Percentiles rank a stretch among this genome's conserved stretches.
Conservation (phyloP, 495 filamentous ascomycete species). For the Talaromyces borbonicus region DNA sequence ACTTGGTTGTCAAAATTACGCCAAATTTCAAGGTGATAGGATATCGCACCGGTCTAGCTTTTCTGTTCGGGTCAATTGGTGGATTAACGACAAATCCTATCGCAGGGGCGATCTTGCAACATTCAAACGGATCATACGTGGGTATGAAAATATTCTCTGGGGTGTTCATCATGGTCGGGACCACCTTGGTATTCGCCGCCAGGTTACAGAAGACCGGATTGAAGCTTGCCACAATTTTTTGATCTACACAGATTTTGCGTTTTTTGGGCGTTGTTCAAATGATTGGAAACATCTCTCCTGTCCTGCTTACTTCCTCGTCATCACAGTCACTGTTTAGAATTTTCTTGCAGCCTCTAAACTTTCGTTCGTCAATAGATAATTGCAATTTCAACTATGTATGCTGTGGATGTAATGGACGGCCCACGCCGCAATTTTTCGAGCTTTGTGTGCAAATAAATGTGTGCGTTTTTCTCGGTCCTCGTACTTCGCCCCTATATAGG, state of each 20-base stretch:
- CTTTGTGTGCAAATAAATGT: no score
- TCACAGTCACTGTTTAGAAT: no score
- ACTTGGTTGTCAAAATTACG: conserved; percentile 21
- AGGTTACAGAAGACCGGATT: neutral
- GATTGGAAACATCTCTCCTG: no score
- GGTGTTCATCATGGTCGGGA: conserved; percentile 11
- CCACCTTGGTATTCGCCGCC: conserved; percentile 33
- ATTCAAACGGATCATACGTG: conserved; percentile 10
- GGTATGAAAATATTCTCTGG: conserved; percentile 20
- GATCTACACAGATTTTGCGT: neutral
- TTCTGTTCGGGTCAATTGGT: conserved; percentile 14
- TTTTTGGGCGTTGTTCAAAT: neutral
- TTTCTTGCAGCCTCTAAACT: no score
- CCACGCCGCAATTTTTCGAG: no score
- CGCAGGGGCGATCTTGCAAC: conserved; percentile 36
- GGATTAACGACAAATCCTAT: conserved; percentile 55
- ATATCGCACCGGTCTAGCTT: conserved; percentile 15
- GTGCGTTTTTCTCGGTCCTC: no score
- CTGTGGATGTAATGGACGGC: no score
- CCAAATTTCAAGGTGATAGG: conserved; percentile 15
- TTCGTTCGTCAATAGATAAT: no score
- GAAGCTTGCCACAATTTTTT: neutral
- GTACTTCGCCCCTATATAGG: no score
- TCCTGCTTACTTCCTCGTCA: no score
- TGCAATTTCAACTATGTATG: no score